Evolutionary conservation across 1,284 basidiomycete species (phyloP).

Genomic region (Apiotrichum akiyoshidainum): DNA sequence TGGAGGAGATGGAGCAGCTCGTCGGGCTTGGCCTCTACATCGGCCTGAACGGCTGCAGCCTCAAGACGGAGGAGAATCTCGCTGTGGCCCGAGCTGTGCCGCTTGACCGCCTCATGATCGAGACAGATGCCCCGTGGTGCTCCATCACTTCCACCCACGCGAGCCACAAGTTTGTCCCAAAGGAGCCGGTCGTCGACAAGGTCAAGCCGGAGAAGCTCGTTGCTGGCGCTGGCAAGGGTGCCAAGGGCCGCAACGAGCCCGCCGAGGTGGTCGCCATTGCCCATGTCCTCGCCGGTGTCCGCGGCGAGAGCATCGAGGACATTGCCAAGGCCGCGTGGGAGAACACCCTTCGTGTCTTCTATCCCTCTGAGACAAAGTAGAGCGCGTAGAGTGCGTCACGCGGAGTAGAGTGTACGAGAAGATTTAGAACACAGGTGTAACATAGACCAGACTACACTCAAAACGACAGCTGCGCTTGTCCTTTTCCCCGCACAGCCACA

Average conservation of each 20-base stretch:
- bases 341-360: constrained; percentile 67
- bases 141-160: constrained; percentile 72
- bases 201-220: constrained; percentile 67
- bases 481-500: no score
- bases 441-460: no score
- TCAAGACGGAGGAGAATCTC: constrained; percentile 75
- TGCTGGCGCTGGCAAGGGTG: constrained; percentile 59
- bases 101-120: constrained; percentile 67
- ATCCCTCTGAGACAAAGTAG: constrained; percentile 19
- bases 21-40: constrained; percentile 70
- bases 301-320: constrained; percentile 59
- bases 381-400: neutral
- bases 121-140: constrained; percentile 86
- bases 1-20: constrained; percentile 65
- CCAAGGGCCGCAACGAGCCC: constrained; percentile 83
- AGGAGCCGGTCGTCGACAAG: constrained; percentile 59
- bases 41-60: constrained; percentile 75
- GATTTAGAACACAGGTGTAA: neutral
- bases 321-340: constrained; percentile 62
- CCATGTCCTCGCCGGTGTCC: constrained; percentile 66
- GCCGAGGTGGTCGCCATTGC: constrained; percentile 68
- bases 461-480: no score
- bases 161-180: constrained; percentile 60
- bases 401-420: neutral
- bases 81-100: constrained; percentile 62